A percentile compares a stretch with the other conserved stretches of the same genome.
phyloP scores from a whole-genome alignment of 345 rosid genomes.

The Iberis pinnata region DNA sequence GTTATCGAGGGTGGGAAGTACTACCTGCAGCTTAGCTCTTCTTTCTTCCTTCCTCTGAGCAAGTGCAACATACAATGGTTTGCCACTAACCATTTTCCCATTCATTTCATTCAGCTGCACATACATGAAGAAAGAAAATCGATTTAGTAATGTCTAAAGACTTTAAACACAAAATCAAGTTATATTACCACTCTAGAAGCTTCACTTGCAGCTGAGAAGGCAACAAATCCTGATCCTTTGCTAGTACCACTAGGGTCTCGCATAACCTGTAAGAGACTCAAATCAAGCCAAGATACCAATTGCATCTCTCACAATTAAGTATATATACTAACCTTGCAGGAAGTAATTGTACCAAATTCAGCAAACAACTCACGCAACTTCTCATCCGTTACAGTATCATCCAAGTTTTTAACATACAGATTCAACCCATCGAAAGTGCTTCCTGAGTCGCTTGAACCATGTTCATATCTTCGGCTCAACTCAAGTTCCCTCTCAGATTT shows the following conservation, averaged over 20 bases:
- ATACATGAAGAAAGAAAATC: background rate
- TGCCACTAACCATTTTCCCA: conserved; percentile 82
- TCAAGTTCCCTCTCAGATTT: conserved; percentile 83
- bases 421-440: conserved; percentile 75
- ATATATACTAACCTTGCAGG: conserved; percentile 69
- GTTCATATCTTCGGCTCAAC: conserved; percentile 66
- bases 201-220: conserved; percentile 77
- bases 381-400: conserved; percentile 81
- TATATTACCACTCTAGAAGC: conserved; percentile 67
- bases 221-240: conserved; percentile 43
- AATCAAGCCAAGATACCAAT: background rate
- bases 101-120: conserved; percentile 60
- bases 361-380: conserved; percentile 81
- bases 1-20: background rate
- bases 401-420: conserved; percentile 77
- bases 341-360: conserved; percentile 71
- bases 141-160: background rate
- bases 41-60: conserved; percentile 95
- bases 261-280: conserved; percentile 44
- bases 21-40: conserved; percentile 86
- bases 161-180: background rate
- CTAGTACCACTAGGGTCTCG: conserved; percentile 65
- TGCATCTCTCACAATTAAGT: background rate
- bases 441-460: conserved; percentile 55
- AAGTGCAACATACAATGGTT: conserved; percentile 89